A percentile compares a stretch with the other conserved stretches of the same genome.
phyloP scores from a whole-genome alignment of 306 rosid species.

The Cicer cuneatum region DNA sequence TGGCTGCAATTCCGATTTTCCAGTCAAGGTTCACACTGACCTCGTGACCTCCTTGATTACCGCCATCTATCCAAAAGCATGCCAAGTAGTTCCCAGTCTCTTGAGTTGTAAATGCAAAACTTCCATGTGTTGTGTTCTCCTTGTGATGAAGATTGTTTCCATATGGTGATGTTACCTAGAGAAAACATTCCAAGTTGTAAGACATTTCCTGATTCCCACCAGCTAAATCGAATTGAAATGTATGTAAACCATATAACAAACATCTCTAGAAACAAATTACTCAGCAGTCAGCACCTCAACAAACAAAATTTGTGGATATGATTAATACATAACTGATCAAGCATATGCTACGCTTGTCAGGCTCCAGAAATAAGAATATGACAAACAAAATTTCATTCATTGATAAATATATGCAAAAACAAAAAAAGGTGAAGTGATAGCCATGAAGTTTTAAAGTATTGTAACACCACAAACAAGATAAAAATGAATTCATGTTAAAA shows the following conservation, averaged over 20 bases:
- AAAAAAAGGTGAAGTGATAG: not conserved
- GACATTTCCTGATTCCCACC: conserved; percentile 1
- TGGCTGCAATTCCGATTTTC: conserved; percentile 94
- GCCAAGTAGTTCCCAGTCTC: conserved; percentile 92
- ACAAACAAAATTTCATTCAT: conserved; percentile 1
- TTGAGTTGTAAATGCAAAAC: conserved; percentile 84
- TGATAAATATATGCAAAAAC: not conserved
- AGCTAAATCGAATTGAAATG: not conserved
- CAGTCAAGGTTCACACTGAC: conserved; percentile 85
- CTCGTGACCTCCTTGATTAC: conserved; percentile 43
- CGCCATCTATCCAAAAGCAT: conserved; percentile 76
- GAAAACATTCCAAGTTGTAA: conserved; percentile 28
- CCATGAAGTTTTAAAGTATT: not conserved
- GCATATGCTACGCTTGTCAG: not conserved
- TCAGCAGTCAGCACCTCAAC: conserved; percentile 15
- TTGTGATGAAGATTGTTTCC: conserved; percentile 71
- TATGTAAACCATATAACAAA: not conserved
- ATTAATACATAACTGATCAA: conserved; percentile 11
- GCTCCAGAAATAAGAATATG: conserved; percentile 20
- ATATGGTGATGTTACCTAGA: conserved; percentile 89
- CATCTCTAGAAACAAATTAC: conserved; percentile 34
- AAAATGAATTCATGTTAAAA: conserved; percentile 9
- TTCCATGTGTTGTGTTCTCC: conserved; percentile 80
- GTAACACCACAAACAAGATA: not conserved
- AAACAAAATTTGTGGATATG: conserved; percentile 1